Conservation (phyloP, 805 yeast genomes). For the Metschnikowia gelsemii region DNA sequence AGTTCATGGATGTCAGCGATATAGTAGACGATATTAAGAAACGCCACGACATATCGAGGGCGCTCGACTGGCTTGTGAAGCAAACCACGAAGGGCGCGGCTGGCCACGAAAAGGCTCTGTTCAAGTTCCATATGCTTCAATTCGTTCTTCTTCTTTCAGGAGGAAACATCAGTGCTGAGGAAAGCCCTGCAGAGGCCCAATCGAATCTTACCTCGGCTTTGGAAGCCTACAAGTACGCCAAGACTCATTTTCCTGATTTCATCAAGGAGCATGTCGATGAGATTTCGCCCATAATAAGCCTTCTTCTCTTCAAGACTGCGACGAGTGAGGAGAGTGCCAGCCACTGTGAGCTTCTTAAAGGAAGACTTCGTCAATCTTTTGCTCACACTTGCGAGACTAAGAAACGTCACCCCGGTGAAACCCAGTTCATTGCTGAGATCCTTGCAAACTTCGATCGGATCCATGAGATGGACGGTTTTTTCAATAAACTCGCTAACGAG, state of each 20-base stretch:
- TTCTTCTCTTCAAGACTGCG: slow-evolving; percentile 25
- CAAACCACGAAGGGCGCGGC: slow-evolving; percentile 15
- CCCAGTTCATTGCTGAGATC: slow-evolving; percentile 33
- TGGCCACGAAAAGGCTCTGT: slow-evolving; percentile 29
- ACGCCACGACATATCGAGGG: slow-evolving; percentile 33
- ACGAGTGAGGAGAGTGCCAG: slow-evolving; percentile 17
- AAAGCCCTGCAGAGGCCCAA: background rate
- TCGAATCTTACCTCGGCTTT: slow-evolving; percentile 25
- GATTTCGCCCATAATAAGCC: slow-evolving; percentile 36
- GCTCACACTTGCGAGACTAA: slow-evolving; percentile 13
- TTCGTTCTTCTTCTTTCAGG: slow-evolving; percentile 29
- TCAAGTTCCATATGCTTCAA: slow-evolving; percentile 43
- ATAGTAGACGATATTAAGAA: slow-evolving; percentile 36
- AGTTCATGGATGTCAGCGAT: slow-evolving; percentile 30
- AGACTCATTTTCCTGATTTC: slow-evolving; percentile 34
- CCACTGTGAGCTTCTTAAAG: slow-evolving; percentile 8
- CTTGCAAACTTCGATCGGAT: slow-evolving; percentile 31
- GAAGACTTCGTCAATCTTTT: slow-evolving; percentile 5
- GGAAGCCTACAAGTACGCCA: slow-evolving; percentile 39
- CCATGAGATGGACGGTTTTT: slow-evolving; percentile 30
- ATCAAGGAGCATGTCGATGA: slow-evolving; percentile 33
- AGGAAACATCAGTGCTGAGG: background rate
- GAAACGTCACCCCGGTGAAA: slow-evolving; percentile 21
- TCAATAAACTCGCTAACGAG: slow-evolving; percentile 37
- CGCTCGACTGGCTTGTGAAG: slow-evolving; percentile 34